Evolutionary conservation across 2,329 filamentous ascomycete genomes (phyloP).

Genomic region (Metarhizium brunneum): DNA sequence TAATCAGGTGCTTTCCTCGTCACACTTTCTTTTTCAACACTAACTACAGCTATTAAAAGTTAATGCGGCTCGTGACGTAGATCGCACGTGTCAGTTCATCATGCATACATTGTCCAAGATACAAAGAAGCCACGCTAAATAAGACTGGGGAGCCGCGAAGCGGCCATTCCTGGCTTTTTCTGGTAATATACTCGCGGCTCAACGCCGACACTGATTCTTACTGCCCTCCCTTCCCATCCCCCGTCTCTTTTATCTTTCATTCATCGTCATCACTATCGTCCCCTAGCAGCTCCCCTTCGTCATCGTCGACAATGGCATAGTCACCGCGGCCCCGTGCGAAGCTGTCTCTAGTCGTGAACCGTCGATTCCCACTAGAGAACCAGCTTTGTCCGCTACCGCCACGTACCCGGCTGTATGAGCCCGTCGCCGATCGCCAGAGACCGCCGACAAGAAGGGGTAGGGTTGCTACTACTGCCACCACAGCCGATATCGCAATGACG

Average conservation of each 20-base stretch:
- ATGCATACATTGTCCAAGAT: constrained; percentile 1
- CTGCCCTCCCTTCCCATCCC: not conserved
- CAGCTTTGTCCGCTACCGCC: constrained; percentile 39
- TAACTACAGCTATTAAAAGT: no score
- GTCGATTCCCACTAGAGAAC: constrained; percentile 48
- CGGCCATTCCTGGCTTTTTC: not conserved
- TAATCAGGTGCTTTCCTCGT: no score
- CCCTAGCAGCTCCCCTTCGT: constrained; percentile 88
- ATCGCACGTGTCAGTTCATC: not conserved
- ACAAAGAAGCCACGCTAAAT: not conserved
- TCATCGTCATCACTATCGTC: constrained; percentile 91
- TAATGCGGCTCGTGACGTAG: no score
- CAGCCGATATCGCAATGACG: constrained; percentile 60
- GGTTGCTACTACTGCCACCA: constrained; percentile 49
- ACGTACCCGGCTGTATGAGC: constrained; percentile 38
- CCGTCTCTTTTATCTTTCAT: constrained; percentile 12
- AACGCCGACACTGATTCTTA: not conserved
- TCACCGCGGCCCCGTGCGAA: constrained; percentile 84
- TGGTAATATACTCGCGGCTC: not conserved
- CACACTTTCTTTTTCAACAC: no score
- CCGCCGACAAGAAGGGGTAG: constrained; percentile 64
- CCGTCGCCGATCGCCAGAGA: constrained; percentile 58
- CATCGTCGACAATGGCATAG: constrained; percentile 81
- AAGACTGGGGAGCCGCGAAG: not conserved
- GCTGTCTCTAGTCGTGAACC: constrained; percentile 80